Evolutionary conservation across 306 rosid species (phyloP).

Genomic region (Cucurbita pepo): DNA sequence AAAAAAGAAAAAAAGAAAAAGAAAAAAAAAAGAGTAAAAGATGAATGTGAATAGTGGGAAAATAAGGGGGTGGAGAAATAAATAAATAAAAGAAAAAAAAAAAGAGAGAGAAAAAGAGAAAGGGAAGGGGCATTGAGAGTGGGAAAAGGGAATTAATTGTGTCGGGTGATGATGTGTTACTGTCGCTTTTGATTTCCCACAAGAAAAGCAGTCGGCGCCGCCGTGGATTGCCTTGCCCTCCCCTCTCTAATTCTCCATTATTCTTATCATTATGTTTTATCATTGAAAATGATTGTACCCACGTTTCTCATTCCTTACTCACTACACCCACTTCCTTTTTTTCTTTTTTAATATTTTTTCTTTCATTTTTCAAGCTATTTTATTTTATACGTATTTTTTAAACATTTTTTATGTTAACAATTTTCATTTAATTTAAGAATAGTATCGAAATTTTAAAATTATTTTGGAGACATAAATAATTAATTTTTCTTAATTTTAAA

Average conservation of each 20-base stretch:
- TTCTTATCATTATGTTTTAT: not conserved
- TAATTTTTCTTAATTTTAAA: too few relatives aligned
- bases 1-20: too few relatives aligned
- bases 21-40: too few relatives aligned
- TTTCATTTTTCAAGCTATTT: too few relatives aligned
- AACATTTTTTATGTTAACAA: too few relatives aligned
- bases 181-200: not conserved
- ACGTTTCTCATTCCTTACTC: not conserved
- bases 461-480: too few relatives aligned
- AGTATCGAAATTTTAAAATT: too few relatives aligned
- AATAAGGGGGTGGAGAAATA: not conserved
- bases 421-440: too few relatives aligned
- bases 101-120: too few relatives aligned
- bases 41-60: not conserved
- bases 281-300: not conserved
- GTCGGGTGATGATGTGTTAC: not conserved
- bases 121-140: not conserved
- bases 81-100: not conserved
- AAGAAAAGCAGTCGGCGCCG: constrained; percentile 6
- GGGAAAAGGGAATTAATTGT: not conserved
- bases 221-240: not conserved
- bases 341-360: too few relatives aligned
- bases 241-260: not conserved
- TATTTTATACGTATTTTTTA: too few relatives aligned
- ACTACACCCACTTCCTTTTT: not conserved